phyloP scores from a whole-genome alignment of 805 yeast genomes.

The Tetrapisispora phaffii region DNA sequence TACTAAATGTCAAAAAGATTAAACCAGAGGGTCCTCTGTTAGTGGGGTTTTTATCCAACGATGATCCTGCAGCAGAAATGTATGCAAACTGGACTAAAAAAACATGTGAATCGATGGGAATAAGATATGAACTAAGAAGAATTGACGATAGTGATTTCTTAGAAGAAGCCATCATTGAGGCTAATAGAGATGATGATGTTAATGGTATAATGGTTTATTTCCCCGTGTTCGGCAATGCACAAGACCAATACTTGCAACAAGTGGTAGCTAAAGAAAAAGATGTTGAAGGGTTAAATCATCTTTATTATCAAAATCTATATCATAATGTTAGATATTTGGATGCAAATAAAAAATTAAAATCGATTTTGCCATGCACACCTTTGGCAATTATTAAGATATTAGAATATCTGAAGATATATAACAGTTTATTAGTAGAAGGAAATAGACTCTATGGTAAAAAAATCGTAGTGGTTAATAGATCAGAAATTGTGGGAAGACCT shows the following conservation, averaged over 20 bases:
- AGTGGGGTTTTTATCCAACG: constrained; percentile 87
- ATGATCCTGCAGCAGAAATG: constrained; percentile 90
- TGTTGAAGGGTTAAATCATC: constrained; percentile 89
- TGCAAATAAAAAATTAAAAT: constrained; percentile 60
- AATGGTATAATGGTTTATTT: constrained; percentile 95
- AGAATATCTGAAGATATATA: constrained; percentile 84
- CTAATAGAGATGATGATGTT: constrained; percentile 65
- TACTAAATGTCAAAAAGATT: constrained; percentile 34
- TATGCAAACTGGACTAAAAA: constrained; percentile 95
- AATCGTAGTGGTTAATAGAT: constrained; percentile 79
- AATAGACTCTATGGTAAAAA: constrained; percentile 90
- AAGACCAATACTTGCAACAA: constrained; percentile 93
- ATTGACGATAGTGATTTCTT: constrained; percentile 67
- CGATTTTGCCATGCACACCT: constrained; percentile 94
- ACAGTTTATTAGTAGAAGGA: constrained; percentile 72
- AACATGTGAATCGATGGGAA: constrained; percentile 79
- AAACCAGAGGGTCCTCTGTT: constrained; percentile 52
- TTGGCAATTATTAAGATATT: constrained; percentile 87
- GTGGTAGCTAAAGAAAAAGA: constrained; percentile 86
- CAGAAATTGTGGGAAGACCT: constrained; percentile 96
- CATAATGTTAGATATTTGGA: constrained; percentile 86
- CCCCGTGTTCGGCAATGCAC: constrained; percentile 92
- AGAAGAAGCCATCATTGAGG: constrained; percentile 73
- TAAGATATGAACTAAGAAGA: constrained; percentile 66
- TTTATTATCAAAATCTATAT: constrained; percentile 87